Evolutionary conservation across 2,329 filamentous ascomycete genomes (phyloP).

Genomic region (Ascochyta fabae): DNA sequence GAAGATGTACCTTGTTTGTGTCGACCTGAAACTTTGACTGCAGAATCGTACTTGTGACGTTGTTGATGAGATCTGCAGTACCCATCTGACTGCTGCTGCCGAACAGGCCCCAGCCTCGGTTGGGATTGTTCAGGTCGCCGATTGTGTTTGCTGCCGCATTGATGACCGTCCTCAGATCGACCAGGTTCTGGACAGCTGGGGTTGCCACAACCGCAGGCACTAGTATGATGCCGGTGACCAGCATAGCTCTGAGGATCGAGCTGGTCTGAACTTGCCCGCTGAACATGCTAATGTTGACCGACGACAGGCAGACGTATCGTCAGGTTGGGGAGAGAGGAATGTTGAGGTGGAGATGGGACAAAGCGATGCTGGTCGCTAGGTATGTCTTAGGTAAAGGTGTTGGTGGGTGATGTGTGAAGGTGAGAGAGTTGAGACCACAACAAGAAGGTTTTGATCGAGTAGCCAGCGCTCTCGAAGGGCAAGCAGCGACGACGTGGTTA

Average conservation of each 20-base stretch:
- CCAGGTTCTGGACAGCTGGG: constrained; percentile 40
- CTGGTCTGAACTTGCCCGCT: neutral
- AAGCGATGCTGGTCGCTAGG: constrained; percentile 26
- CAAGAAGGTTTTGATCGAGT: neutral
- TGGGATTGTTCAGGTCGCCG: constrained; percentile 35
- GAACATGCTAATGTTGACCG: constrained; percentile 7
- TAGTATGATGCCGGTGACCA: constrained; percentile 38
- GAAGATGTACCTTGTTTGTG: constrained; percentile 33
- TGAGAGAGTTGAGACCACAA: neutral
- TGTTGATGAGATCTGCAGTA: constrained; percentile 43
- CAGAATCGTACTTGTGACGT: constrained; percentile 42
- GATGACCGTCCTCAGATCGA: constrained; percentile 36
- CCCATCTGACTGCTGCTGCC: constrained; percentile 26
- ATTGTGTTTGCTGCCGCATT: constrained; percentile 39
- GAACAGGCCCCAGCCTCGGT: constrained; percentile 34
- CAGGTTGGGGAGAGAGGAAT: constrained; percentile 10
- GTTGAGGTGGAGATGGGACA: constrained; percentile 6
- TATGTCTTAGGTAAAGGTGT: constrained; percentile 19
- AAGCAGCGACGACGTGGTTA: neutral
- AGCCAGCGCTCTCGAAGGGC: neutral
- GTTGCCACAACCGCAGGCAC: constrained; percentile 28
- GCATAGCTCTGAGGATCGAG: constrained; percentile 27
- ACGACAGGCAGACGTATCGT: neutral
- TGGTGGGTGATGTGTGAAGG: constrained; percentile 4
- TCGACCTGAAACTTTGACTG: constrained; percentile 41